Evolutionary conservation across 164 flowering plant species (phyloP).

Genomic region (Buxus sempervirens): DNA sequence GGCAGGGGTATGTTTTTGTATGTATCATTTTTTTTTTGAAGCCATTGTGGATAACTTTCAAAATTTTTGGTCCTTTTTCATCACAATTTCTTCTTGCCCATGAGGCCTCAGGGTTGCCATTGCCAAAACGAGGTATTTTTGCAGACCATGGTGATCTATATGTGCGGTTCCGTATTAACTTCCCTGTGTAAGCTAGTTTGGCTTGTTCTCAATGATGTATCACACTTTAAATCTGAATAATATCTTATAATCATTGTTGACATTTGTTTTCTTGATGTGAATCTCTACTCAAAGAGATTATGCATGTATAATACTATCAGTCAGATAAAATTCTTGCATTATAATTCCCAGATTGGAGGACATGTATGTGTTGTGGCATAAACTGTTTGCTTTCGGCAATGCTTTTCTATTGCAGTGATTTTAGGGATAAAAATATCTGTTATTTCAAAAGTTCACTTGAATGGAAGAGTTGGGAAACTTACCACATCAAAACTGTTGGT

Average conservation of each 20-base stretch:
- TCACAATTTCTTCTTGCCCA: background rate
- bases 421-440: background rate
- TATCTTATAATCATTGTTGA: too few species aligned
- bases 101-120: conserved; percentile 59
- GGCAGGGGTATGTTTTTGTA: conserved; percentile 60
- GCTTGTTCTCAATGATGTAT: background rate
- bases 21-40: background rate
- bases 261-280: background rate
- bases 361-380: too few species aligned
- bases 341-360: too few species aligned
- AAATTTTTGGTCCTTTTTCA: too few species aligned
- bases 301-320: background rate
- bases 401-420: background rate
- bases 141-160: conserved; percentile 74
- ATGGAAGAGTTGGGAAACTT: background rate
- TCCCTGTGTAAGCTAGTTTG: conserved; percentile 61
- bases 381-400: background rate
- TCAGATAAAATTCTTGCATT: too few species aligned
- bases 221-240: background rate
- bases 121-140: conserved; percentile 63
- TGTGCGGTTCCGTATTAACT: conserved; percentile 69
- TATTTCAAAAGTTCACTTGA: too few species aligned
- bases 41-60: background rate
- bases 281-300: background rate
- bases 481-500: background rate